Evolutionary conservation across 257 asterid genomes (phyloP), one percentile per base, ranked within the genome.

Genomic region (Schizonepeta tenuifolia): DNA sequence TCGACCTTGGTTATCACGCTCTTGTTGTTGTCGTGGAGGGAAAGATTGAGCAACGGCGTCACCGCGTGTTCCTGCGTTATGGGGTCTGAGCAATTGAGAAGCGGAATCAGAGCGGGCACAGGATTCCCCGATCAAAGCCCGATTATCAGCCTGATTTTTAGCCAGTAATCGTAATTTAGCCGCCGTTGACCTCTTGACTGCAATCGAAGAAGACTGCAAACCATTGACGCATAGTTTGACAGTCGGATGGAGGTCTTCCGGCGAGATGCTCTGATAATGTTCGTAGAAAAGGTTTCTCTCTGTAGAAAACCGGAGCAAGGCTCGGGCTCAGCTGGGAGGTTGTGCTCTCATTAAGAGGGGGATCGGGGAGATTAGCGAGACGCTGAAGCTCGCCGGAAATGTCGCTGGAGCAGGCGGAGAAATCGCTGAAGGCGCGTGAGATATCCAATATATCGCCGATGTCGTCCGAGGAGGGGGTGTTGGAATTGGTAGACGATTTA

Each of bases 311-410:
- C 98, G 55, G 81, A 63, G 26, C 98, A 93, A 0, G 91, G 96
- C 64, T 88, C 97, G 14, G 88, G 89, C 57, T 87, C 96, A 8
- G 71, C 14, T 66, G 81, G 9, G 64, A 67, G 60, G 72, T 28
- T 7, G 65, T 5, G 20, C 59, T 67, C 61, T 50, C 77, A 22
- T 0, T 57, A 53, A 74, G 75, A 60, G 78, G 82, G 5, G 87
- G 88, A 47, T 80, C 86, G 0, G 90, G 92, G 6, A 83, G 64
- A 53, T 67, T 46, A 0, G 98, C 95, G 44, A 94, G 91, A 15
- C 96, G 97, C 72, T 91, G 95, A 38, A 94, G 82, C 81, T 94
- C 98, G 12, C 96, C 92, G 33, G 98, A 91, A 18, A 94, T 91
- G 49, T 94, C 97, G 68, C 96, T 93, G 69, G 96, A 89, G 85